Base-by-base conservation (phyloP, 345 rosid genomes). In the Sonneratia alba region DNA sequence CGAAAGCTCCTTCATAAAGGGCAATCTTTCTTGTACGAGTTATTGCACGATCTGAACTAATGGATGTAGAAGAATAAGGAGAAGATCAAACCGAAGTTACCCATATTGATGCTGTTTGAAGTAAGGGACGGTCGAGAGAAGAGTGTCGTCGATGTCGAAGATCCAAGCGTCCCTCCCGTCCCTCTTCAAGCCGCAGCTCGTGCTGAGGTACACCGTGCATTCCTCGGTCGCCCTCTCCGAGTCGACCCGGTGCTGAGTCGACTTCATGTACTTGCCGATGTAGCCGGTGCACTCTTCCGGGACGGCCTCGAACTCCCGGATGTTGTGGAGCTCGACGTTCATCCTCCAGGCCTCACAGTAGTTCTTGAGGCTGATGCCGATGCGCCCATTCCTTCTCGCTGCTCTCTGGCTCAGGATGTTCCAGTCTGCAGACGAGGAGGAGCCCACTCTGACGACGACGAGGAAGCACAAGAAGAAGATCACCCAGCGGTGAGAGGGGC, bases 81-180 rank as follows among this genome's bases (percentile, higher is more conserved):
- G 53, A 51, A 66, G 45, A 6, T 15, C 7, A 19, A 43, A 48
- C 11, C 7, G 16, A 72, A 9, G 45, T 71, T 69, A 69, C 77
- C 77, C 77, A 27, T 69, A 74, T 8, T 64, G 77, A 61, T 74
- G 77, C 59, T 74, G 62, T 69, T 74, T 74, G 24, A 47, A 74
- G 69, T 74, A 74, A 59, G 77, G 77, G 8, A 74, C 53, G 3
- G 77, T 57, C 9, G 76, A 74, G 32, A 74, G 67, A 42, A 74
- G 27, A 10, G 76, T 74, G 67, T 74, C 76, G 8, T 74, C 76
- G 7, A 74, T 68, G 67, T 74, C 77, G 49, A 69, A 74, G 73
- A 74, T 74, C 77, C 77, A 74, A 3, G 77, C 76, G 68, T 74
- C 76, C 61, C 63, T 68, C 37, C 76, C 77, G 63, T 74, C 77